Conservation (phyloP, 345 rosid species). For the Eucalyptus melliodora region DNA sequence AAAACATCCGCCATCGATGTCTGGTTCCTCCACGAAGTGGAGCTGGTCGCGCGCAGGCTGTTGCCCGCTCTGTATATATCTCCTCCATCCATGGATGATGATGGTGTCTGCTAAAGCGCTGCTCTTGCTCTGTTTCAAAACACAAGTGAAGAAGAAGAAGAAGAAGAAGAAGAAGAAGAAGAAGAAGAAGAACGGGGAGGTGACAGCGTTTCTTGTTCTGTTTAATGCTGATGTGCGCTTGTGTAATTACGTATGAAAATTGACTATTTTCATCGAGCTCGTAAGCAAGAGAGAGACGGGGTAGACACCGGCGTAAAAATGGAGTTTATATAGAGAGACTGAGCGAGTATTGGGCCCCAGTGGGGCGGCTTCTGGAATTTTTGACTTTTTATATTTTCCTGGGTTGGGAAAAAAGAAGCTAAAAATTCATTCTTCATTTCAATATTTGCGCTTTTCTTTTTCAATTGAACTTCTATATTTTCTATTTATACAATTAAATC, state of each 20-base stretch:
- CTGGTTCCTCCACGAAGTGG: slow-evolving; percentile 3
- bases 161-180: too few species aligned
- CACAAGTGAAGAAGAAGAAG: too few species aligned
- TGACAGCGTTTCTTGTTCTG: not conserved
- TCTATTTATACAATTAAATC: not conserved
- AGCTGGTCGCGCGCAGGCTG: slow-evolving; percentile 6
- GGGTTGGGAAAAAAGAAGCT: too few species aligned
- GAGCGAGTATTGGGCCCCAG: not conserved
- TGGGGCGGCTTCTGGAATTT: not conserved
- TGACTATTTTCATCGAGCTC: not conserved
- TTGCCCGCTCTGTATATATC: not conserved
- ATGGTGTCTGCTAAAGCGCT: not conserved
- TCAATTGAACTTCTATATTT: not conserved
- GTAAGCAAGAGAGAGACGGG: not conserved
- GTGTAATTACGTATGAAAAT: not conserved
- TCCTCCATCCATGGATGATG: not conserved
- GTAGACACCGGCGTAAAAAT: not conserved
- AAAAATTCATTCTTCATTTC: not conserved
- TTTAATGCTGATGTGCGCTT: not conserved
- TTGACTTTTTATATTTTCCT: not conserved
- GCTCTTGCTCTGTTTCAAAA: not conserved
- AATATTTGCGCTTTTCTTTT: not conserved
- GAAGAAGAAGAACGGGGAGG: too few species aligned
- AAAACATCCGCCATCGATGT: slow-evolving; percentile 1
- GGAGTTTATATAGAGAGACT: not conserved